Evolutionary conservation across 768 basidiomycete genomes (phyloP).

Genomic region (Trametes maxima): DNA sequence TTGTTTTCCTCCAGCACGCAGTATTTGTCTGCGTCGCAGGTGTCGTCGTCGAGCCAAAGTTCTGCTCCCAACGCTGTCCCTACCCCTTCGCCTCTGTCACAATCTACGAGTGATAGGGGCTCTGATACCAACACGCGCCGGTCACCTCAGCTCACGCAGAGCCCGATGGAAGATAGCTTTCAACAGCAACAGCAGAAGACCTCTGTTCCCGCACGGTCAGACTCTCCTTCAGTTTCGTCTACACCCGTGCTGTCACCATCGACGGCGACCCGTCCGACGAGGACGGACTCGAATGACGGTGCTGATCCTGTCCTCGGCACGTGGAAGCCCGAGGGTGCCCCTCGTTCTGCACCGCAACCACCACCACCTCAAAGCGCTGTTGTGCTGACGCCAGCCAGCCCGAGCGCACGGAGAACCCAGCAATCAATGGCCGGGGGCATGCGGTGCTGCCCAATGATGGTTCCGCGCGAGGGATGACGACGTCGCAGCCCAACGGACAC

Average conservation of each 20-base stretch:
- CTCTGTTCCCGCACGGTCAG: constrained; percentile 19
- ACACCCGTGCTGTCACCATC: constrained; percentile 27
- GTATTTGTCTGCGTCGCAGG: not conserved
- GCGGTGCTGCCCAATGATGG: not conserved
- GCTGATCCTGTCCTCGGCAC: constrained; percentile 18
- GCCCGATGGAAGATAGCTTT: constrained; percentile 16
- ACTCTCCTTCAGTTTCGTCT: constrained; percentile 38
- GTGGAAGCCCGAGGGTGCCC: constrained; percentile 12
- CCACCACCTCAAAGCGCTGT: constrained; percentile 9
- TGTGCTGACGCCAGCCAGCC: constrained; percentile 19
- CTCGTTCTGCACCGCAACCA: constrained; percentile 3
- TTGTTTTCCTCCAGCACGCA: not conserved
- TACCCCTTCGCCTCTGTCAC: constrained; percentile 17
- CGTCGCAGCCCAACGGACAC: not conserved
- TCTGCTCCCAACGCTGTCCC: constrained; percentile 1
- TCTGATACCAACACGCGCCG: constrained; percentile 13
- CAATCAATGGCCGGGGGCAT: constrained; percentile 2
- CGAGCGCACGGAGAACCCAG: constrained; percentile 2
- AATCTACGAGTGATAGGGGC: constrained; percentile 3
- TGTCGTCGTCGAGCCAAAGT: constrained; percentile 1
- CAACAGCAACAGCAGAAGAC: not conserved
- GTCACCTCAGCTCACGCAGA: constrained; percentile 7
- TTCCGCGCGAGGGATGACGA: not conserved
- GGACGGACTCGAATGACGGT: not conserved
- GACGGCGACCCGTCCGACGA: constrained; percentile 11